Conservation (phyloP, 2,329 filamentous ascomycete genomes). For the Alternaria conjuncta region DNA sequence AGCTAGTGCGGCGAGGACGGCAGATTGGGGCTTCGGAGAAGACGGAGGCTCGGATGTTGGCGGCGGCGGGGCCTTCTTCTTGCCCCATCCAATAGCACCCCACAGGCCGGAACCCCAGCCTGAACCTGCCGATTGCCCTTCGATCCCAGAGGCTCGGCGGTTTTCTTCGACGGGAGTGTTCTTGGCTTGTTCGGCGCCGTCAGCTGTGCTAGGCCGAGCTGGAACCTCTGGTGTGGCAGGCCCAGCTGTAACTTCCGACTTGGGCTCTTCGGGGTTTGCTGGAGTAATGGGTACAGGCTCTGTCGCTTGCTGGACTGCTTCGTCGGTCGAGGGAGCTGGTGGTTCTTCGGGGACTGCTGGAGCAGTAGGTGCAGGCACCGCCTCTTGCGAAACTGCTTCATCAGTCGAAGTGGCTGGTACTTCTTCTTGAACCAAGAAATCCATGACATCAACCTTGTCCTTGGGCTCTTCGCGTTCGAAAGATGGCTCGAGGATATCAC, state of each 20-base stretch:
- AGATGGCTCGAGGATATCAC: constrained; percentile 29
- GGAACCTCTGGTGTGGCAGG: background rate
- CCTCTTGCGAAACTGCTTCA: background rate
- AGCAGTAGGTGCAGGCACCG: background rate
- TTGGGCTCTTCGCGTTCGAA: constrained; percentile 19
- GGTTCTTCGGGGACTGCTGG: background rate
- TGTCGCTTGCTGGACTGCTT: background rate
- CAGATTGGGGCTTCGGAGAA: constrained; percentile 13
- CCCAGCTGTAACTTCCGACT: background rate
- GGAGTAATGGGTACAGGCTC: background rate
- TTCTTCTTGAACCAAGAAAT: constrained; percentile 18
- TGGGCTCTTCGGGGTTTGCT: background rate
- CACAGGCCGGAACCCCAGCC: constrained; percentile 35
- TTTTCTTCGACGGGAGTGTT: constrained; percentile 2
- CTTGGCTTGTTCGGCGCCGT: constrained; percentile 2
- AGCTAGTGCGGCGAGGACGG: constrained; percentile 14
- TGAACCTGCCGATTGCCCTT: constrained; percentile 17
- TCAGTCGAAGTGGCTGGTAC: background rate
- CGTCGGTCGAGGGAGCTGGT: background rate
- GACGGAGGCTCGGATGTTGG: constrained; percentile 14
- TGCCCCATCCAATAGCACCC: constrained; percentile 44
- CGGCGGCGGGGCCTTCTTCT: constrained; percentile 29
- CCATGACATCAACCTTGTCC: constrained; percentile 18
- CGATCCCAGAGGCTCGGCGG: constrained; percentile 7
- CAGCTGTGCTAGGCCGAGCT: constrained; percentile 6